Percentiles rank a stretch among this genome's conserved stretches.
Evolutionary conservation across 2,329 filamentous ascomycete species (phyloP).

Genomic region (Xylariaceae sp.): DNA sequence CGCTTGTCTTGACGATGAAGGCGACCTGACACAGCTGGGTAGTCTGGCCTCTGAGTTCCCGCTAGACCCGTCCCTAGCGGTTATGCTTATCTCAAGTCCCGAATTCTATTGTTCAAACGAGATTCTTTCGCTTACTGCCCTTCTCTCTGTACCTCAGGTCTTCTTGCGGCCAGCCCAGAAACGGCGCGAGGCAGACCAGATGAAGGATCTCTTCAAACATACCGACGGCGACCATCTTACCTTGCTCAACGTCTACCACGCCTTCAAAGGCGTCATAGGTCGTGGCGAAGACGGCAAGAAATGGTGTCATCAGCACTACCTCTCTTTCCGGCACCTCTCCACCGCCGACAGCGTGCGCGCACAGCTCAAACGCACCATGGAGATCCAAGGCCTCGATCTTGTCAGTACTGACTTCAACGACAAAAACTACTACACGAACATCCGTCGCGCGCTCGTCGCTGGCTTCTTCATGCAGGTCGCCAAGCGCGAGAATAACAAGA

Average conservation of each 20-base stretch:
- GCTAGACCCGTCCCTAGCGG: slow-evolving; percentile 86
- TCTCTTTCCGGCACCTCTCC: slow-evolving; percentile 81
- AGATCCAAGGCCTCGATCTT: slow-evolving; percentile 80
- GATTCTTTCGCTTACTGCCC: slow-evolving; percentile 88
- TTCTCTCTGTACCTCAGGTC: slow-evolving; percentile 90
- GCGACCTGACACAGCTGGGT: slow-evolving; percentile 82
- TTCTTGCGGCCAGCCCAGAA: slow-evolving; percentile 83
- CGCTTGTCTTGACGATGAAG: slow-evolving; percentile 93
- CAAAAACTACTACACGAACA: slow-evolving; percentile 98
- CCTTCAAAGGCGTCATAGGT: slow-evolving; percentile 76
- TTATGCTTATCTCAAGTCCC: slow-evolving; percentile 96
- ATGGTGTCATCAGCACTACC: slow-evolving; percentile 97
- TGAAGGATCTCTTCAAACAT: slow-evolving; percentile 93
- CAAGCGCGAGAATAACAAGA: slow-evolving; percentile 85
- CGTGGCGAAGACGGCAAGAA: slow-evolving; percentile 68
- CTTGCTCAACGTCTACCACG: slow-evolving; percentile 95
- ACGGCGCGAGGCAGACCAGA: slow-evolving; percentile 90
- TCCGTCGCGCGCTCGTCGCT: slow-evolving; percentile 82
- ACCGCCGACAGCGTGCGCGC: slow-evolving; percentile 91
- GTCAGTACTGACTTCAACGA: slow-evolving; percentile 86
- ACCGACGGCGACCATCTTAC: slow-evolving; percentile 93
- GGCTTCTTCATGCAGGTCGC: slow-evolving; percentile 99
- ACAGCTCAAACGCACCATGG: slow-evolving; percentile 95
- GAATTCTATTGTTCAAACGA: slow-evolving; percentile 99
- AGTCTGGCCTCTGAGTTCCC: slow-evolving; percentile 91